Base-by-base conservation (phyloP, 2,329 filamentous ascomycete species). In the Colletotrichum sp. region DNA sequence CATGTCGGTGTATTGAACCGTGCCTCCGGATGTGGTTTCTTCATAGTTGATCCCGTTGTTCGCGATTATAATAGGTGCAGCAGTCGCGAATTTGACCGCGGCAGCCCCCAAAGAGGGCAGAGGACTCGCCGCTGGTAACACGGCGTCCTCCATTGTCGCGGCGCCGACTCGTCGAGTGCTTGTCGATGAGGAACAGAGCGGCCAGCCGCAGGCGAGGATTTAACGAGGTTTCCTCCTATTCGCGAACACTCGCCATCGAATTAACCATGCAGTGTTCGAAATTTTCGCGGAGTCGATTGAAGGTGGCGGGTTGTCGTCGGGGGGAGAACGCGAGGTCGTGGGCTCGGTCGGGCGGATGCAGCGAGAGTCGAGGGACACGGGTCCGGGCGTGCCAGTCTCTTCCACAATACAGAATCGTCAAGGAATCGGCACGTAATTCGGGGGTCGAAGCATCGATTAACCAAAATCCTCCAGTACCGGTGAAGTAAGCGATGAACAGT, bases 1-100 rank as follows among this genome's bases (percentile, higher is more conserved):
- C 70, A 95, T 91, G 83, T 96, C 92, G 75, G 93, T 90, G 77
- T 93, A 84, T 78, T 64, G 77, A 52, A 76, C 69, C 7, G 79
- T 69, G 61, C 82, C 80, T 75, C 80, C 81, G 38, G 81, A 77
- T 28, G 80, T 79, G 67, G 81, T 79, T 78, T 86, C 80, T 77
- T 87, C 84, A 61, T 83, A 82, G 73, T 85, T 83, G 74, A 86
- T 81, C 55, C 84, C 83, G 13, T 82, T 82, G 70, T 86, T 86
- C 56, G 86, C 83, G 63, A 87, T 84, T 69, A 89, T 85, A 66
- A 82, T 82, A 61, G 85, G 85, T 52, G 82, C 80, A 30, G 83
- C 77, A 67, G 84, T 82, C 21, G 86, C 84, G 32, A 86, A 86
- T n/a, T 71, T 66, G 26, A 58, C 63, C 5, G 73, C 58, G 32